A percentile compares a stretch with the other conserved stretches of the same genome.
These are phyloP conservation scores for Sphaerobolus stellatus DNA, from an alignment of 1,284 basidiomycete species.

Conservation along the genomic window DNA sequence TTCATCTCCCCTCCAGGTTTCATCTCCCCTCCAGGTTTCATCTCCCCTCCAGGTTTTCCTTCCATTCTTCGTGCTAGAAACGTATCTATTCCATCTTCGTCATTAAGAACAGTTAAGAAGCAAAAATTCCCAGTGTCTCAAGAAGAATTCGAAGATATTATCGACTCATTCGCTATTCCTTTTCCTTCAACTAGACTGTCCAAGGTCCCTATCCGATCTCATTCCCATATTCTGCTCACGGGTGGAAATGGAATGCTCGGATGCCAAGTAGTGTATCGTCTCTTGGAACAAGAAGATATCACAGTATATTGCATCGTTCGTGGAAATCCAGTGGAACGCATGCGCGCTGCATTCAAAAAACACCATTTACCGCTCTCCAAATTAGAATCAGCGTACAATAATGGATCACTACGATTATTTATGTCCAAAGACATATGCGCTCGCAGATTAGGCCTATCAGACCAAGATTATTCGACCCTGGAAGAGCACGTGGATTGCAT, in stretches of 20 bases:
- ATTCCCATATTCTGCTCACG: constrained; percentile 3
- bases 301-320: constrained; percentile 5
- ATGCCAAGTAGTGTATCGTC: constrained; percentile 1
- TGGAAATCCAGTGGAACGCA: constrained; percentile 4
- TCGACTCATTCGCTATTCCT: too few relatives aligned
- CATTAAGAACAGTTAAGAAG: too few relatives aligned
- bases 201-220: too few relatives aligned
- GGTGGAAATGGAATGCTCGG: constrained; percentile 15
- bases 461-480: neutral
- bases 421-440: constrained; percentile 3
- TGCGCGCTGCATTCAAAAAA: neutral
- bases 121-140: too few relatives aligned
- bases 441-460: constrained; percentile 1
- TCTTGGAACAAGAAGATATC: neutral
- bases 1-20: too few relatives aligned
- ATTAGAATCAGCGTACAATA: neutral
- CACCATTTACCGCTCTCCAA: neutral
- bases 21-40: too few relatives aligned
- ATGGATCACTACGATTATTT: neutral
- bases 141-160: too few relatives aligned
- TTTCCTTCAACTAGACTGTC: too few relatives aligned
- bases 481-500: neutral
- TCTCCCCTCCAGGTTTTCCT: too few relatives aligned
- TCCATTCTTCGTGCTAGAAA: too few relatives aligned
- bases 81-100: too few relatives aligned